Conservation (phyloP, 2,329 filamentous ascomycete species). For the Akanthomyces muscarius region DNA sequence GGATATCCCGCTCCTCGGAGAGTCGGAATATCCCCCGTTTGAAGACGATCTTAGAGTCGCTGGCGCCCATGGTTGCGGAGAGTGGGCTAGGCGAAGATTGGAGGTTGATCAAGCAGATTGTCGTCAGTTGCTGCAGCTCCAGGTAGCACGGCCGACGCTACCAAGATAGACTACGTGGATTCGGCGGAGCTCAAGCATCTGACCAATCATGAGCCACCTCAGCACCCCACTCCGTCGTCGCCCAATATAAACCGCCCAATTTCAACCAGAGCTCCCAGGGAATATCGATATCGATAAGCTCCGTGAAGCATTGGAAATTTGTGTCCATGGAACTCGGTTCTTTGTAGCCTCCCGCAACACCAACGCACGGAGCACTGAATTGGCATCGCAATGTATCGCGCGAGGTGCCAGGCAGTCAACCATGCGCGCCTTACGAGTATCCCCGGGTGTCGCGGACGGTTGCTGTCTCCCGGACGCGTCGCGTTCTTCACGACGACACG, state of each 20-base stretch:
- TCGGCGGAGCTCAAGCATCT: neutral
- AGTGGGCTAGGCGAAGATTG: constrained; percentile 19
- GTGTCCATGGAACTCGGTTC: neutral
- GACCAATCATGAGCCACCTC: neutral
- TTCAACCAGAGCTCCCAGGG: neutral
- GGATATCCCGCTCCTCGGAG: constrained; percentile 84
- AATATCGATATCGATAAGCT: constrained; percentile 9
- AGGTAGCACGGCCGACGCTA: constrained; percentile 16
- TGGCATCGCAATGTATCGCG: constrained; percentile 4
- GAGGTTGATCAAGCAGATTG: neutral
- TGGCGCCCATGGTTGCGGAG: constrained; percentile 73
- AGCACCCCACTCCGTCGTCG: neutral
- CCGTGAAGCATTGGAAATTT: neutral
- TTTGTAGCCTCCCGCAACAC: neutral
- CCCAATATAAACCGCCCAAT: constrained; percentile 5
- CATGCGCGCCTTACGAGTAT: neutral
- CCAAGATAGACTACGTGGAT: constrained; percentile 6
- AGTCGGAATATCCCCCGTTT: constrained; percentile 97
- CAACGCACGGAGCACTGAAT: neutral
- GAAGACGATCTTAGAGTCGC: constrained; percentile 97
- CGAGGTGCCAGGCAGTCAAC: neutral
- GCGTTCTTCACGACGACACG: constrained; percentile 8
- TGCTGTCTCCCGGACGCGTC: neutral
- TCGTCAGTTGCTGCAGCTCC: constrained; percentile 1
- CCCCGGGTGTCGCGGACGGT: neutral